Base-by-base conservation (phyloP, 371 early-diverging fungal species). In the Apophysomyces trapeziformis region DNA sequence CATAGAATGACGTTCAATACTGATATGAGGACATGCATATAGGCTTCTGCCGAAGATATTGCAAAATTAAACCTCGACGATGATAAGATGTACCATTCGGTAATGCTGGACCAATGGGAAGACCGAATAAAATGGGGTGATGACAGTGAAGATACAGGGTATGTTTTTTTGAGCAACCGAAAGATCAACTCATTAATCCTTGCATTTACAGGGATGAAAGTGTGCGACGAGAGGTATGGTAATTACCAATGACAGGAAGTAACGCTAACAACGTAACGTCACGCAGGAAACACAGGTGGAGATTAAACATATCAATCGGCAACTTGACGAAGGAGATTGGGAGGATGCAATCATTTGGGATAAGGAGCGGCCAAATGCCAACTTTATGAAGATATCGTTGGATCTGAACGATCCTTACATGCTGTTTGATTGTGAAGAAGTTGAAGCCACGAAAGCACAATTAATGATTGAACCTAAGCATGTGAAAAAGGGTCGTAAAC, bases 41-140 rank as follows among this genome's bases (percentile, higher is more conserved):
- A 50, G 54, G 21, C 54, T 9, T 21, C 21, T 11, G 21, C 56
- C 11, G 63, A 63, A 26, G 38, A 57, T 39, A 54, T 47, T 18
- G 56, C 50, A n/a, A 54, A 36, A 14, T 16, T 50, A n/a, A 50
- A 50, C 41, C 26, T 71, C 16, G 70, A 78, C n/a, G 64, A 75
- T 43, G 68, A 77, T 32, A 72, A 70, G 58, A 65, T 78, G 35
- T 87, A 77, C 66, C 82, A 85, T 61, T 83, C 92, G 1, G 70
- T 95, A 21, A 81, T 90, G 68, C 71, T 93, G 54, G 94, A 93
- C 38, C 65, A 73, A 7, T 96, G 97, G 97, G 95, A 96, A 68
- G 89, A 92, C 41, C 77, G 86, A 11, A 90, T 96, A 58, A 57
- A 91, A 14, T 96, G 97, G 97, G 88, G 88, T 32, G 88, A 83